These are phyloP conservation scores for Tilletia indica DNA, from an alignment of 1,284 basidiomycete species.

Conservation along the genomic window DNA sequence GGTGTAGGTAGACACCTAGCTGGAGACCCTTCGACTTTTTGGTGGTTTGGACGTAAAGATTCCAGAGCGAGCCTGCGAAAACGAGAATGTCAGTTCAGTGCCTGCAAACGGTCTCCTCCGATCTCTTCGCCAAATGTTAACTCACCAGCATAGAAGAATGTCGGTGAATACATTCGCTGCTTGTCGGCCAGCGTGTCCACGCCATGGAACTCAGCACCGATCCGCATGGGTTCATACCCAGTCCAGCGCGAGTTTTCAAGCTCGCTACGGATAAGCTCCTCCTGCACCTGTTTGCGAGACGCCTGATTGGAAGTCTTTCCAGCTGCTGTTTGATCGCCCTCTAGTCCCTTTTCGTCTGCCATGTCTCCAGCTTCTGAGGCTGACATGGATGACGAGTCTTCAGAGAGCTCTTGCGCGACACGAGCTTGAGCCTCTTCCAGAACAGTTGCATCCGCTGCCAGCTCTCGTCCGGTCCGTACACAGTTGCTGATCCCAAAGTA, in stretches of 20 bases:
- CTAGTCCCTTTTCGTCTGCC: conserved; percentile 14
- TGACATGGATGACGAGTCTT: conserved; percentile 13
- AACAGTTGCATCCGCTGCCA: conserved; percentile 28
- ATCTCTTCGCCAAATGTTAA: not conserved
- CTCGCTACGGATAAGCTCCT: conserved; percentile 32
- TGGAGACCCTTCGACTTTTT: conserved; percentile 71
- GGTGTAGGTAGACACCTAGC: conserved; percentile 83
- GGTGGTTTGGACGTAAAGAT: conserved; percentile 82
- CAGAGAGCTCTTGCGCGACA: conserved; percentile 3
- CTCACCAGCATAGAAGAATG: conserved; percentile 59
- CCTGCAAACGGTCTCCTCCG: no score
- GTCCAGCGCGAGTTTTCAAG: conserved; percentile 27
- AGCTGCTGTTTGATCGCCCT: not conserved
- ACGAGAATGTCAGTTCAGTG: not conserved
- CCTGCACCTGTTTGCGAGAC: conserved; percentile 17
- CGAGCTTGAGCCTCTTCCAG: conserved; percentile 15
- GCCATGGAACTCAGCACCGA: conserved; percentile 87
- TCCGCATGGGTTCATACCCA: conserved; percentile 52
- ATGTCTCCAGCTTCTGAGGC: conserved; percentile 26
- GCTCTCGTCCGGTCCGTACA: conserved; percentile 36
- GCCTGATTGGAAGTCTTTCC: not conserved
- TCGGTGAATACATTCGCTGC: conserved; percentile 65
- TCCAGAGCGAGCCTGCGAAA: conserved; percentile 66
- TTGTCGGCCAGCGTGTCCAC: conserved; percentile 72
- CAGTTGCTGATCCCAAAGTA: conserved; percentile 43